Conservation (phyloP, 345 rosid genomes). For the Isatis tinctoria region DNA sequence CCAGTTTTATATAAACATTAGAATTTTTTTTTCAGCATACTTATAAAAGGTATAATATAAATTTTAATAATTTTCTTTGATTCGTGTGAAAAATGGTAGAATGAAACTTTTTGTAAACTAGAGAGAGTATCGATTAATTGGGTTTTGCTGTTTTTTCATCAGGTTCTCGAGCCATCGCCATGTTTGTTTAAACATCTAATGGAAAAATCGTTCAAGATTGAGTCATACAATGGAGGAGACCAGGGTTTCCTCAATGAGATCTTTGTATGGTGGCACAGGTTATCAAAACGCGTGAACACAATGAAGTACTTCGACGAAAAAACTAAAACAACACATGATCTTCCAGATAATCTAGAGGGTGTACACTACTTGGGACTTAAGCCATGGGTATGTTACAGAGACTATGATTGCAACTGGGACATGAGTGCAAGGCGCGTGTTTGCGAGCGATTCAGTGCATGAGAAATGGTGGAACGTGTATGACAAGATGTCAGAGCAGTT, state of each 20-base stretch:
- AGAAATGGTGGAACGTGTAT: conserved; percentile 68
- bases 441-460: conserved; percentile 62
- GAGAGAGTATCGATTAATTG: not conserved
- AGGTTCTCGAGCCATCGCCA: conserved; percentile 65
- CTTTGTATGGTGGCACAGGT: conserved; percentile 88
- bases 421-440: conserved; percentile 24
- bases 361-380: conserved; percentile 75
- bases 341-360: conserved; percentile 24
- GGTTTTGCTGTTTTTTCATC: not conserved
- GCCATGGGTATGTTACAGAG: conserved; percentile 92
- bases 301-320: conserved; percentile 42
- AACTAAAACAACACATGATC: not conserved
- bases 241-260: conserved; percentile 80
- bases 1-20: too few species aligned
- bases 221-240: conserved; percentile 81
- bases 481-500: conserved; percentile 56
- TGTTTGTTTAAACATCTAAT: conserved; percentile 62
- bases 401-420: conserved; percentile 96
- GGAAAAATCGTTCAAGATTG: conserved; percentile 35
- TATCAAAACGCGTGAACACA: conserved; percentile 47
- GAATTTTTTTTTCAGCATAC: too few species aligned
- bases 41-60: too few species aligned
- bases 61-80: too few species aligned
- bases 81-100: too few species aligned
- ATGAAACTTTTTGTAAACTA: too few species aligned